Evolutionary conservation across 805 yeast genomes (phyloP), one percentile per base, ranked within the genome.

Genomic region (Teunomyces kruisii): DNA sequence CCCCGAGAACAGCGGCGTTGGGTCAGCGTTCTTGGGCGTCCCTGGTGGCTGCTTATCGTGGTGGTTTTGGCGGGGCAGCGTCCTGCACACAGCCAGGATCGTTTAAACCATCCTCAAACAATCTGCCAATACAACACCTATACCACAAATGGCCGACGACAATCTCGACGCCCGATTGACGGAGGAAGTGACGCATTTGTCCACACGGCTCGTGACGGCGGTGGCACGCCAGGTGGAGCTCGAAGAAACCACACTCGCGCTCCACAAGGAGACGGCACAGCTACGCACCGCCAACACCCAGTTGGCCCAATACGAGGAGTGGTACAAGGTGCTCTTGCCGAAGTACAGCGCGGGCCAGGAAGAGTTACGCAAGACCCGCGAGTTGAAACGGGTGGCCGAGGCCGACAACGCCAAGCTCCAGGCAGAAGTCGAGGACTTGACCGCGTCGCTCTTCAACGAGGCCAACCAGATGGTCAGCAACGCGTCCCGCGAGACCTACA

Each of bases 381-480:
- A 49, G 33, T 50, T 50, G 45, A 78, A 78, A 48, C 63, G 61
- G 8, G 68, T 61, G 6, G 84, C 88, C 0, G 85, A 83, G 51
- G 68, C 65, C 9, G 87, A 84, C 52, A 83, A 79, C 13, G 70
- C 76, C 38, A 74, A 76, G 46, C 65, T 88, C 41, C 79, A 84
- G 49, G 79, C 75, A 27, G 96, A 88, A 59, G 86, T 88, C 30
- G 94, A 87, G 57, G 96, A 88, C 32, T 65, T 88, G 39, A 80
- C 90, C 1, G 88, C 84, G 1, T 80, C 90, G 1, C 66, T 88
- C 27, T 88, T 88, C 58, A 85, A 80, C 50, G 94, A 89, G 58
- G 96, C 96, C 10, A 88, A 88, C 59, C 75, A 77, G 40, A 87
- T 88, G 88, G 96, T 88, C 6, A 80, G 85, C 40, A 80, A 83